Evolutionary conservation across 257 asterid species (phyloP).

Genomic region (Solanum tarijense): DNA sequence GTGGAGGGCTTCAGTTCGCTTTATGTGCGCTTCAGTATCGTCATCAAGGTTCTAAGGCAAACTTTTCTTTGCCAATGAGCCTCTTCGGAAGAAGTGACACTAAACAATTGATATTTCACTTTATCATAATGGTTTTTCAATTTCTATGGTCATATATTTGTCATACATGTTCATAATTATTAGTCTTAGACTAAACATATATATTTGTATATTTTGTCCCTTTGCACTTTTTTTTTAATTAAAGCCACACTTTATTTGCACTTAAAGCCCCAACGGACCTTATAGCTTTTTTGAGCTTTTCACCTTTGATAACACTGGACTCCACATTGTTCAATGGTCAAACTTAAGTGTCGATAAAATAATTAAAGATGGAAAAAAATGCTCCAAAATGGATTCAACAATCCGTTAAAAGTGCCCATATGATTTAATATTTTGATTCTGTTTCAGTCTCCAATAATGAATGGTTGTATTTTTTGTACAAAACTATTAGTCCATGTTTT

Average conservation of each 20-base stretch:
- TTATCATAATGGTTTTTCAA: background rate
- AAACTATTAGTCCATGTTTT: background rate
- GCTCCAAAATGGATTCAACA: background rate
- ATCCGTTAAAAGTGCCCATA: background rate
- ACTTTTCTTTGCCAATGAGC: background rate
- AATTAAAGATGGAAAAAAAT: background rate
- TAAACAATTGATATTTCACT: background rate
- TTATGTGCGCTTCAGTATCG: background rate
- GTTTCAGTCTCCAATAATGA: background rate
- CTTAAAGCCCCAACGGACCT: background rate
- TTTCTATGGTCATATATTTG: background rate
- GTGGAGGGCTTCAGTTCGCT: background rate
- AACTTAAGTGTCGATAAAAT: background rate
- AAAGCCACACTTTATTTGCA: background rate
- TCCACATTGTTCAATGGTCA: background rate
- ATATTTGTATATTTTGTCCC: background rate
- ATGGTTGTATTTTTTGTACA: background rate
- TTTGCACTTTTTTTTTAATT: background rate
- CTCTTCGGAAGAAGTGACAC: background rate
- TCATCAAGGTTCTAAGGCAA: background rate
- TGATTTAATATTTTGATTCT: background rate
- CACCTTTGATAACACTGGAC: background rate
- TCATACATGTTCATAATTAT: background rate
- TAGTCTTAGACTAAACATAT: background rate
- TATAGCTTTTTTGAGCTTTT: background rate